Base-by-base conservation (phyloP, 306 rosid species). In the Acacia crassicarpa region DNA sequence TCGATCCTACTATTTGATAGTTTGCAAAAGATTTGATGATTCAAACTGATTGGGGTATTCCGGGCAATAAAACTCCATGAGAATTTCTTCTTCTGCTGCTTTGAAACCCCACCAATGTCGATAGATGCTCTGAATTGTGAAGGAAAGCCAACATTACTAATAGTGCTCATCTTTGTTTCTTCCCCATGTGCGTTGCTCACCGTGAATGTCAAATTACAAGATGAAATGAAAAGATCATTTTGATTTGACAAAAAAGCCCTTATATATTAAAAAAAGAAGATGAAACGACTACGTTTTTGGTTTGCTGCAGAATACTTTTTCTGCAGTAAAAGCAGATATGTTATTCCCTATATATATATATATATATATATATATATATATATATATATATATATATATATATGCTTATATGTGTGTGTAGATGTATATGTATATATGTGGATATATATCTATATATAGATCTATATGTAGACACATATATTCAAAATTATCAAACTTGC, bases 1-100 rank as follows among this genome's bases (percentile, higher is more conserved):
- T 83, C 84, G 80, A 88, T 78, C 73, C 83, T 93, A 79, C 87
- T 89, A 83, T 88, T 97, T 32, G 94, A 79, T 19, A 88, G 62
- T 73, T 80, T 85, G 78, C 94, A 90, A 76, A 51, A 85, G 49
- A 92, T 84, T 80, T 43, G 86, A 79, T 43, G 3, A 17, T 69
- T 84, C 44, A 43, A 49, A 59, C 83, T 86, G 61, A 54, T 45
- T 4, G 67, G 40, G 49, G 49, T 67, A 56, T 51, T 86, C 48
- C 72, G 84, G 70, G 68, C 54, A 43, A 56, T 71, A 43, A 72
- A 74, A 85, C 58, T 67, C 87, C 80, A 19, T 66, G 83, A n/a
- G 5, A 65, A 71, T 58, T 32, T 69, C 61, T 61, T 73, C 73
- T 63, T 80, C 15, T 45, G 83, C 65, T 80, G 89, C 13, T 86